Evolutionary conservation across 805 yeast species (phyloP), one percentile per base, ranked within the genome.

Genomic region (Spathaspora boniae): DNA sequence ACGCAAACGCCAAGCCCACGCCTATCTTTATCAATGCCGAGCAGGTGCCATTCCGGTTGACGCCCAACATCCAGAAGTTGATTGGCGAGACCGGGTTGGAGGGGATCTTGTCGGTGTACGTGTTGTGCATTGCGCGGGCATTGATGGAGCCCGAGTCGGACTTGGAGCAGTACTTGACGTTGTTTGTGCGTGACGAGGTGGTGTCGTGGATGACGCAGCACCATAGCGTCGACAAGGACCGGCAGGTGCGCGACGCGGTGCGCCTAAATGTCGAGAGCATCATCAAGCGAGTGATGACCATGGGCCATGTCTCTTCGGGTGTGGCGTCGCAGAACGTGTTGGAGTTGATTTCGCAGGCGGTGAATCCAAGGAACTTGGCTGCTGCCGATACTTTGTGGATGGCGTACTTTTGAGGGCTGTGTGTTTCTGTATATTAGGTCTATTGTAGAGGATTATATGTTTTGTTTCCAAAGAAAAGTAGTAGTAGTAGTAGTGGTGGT

Each of bases 11-110:
- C 32, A 70, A 78, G 41, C 76, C 78, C 2, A 75, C 83, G 0
- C 99, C 99, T 17, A 70, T 91, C 17, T 89, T 91, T 70, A 82
- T 82, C 55, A 87, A 89, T 46, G 78, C 88, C 11, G 99, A 93
- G 55, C 78, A 88, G 44, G 97, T 93, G 33, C 98, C 98, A 29
- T 93, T 93, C 73, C 74, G 99, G 53, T 71, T 93, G 52, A 91
- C 98, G 5, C 98, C 99, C 15, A 93, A 94, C 54, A 76, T 94
- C 37, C 99, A 93, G 58, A 81, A 82, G 45, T 70, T 93, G 53
- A 87, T 93, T 65, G 98, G 98, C 32, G 95, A 89, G 41, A 79
- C 89, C n/a, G 86, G 88, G 4, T 65, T 88, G 50, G 98, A 93
- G 59, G 98, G 98, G 33, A 71, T 94, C 12, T 76, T 88, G 44